phyloP scores from a whole-genome alignment of 176 grass and related monocot species.

The Oryza punctata region DNA sequence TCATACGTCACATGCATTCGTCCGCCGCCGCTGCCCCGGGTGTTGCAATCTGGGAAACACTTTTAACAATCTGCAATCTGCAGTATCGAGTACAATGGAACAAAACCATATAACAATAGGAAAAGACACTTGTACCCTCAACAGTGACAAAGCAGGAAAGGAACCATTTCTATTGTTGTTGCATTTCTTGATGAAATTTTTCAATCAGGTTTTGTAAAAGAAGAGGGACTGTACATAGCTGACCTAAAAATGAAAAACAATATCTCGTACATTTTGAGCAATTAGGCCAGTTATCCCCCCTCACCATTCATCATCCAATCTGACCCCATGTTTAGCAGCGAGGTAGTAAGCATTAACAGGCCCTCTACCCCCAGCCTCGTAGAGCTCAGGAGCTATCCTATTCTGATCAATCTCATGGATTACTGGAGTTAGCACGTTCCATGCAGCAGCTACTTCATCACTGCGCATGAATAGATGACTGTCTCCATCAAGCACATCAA shows the following conservation, averaged over 20 bases:
- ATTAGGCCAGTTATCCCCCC: not conserved
- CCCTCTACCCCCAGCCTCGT: conserved; percentile 73
- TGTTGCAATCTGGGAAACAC: not conserved
- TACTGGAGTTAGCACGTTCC: conserved; percentile 76
- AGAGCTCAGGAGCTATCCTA: conserved; percentile 73
- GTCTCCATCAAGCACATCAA: conserved; percentile 90
- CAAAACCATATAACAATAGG: not conserved
- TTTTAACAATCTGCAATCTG: not conserved
- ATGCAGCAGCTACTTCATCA: conserved; percentile 83
- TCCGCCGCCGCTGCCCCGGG: not conserved
- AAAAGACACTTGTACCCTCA: not conserved
- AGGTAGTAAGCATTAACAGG: conserved; percentile 90
- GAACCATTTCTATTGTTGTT: not conserved
- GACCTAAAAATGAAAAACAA: not conserved
- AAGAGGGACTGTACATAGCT: not conserved
- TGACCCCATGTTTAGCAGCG: conserved; percentile 81
- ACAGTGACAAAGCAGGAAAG: not conserved
- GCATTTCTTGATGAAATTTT: not conserved
- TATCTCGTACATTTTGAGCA: not conserved
- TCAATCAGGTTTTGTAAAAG: not conserved
- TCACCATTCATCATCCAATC: conserved; percentile 80
- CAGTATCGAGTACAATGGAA: not conserved
- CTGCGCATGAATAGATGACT: conserved; percentile 96
- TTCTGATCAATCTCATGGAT: conserved; percentile 78
- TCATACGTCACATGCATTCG: not conserved